Base-by-base conservation (phyloP, 2,329 filamentous ascomycete species). In the Phyllachora maydis region DNA sequence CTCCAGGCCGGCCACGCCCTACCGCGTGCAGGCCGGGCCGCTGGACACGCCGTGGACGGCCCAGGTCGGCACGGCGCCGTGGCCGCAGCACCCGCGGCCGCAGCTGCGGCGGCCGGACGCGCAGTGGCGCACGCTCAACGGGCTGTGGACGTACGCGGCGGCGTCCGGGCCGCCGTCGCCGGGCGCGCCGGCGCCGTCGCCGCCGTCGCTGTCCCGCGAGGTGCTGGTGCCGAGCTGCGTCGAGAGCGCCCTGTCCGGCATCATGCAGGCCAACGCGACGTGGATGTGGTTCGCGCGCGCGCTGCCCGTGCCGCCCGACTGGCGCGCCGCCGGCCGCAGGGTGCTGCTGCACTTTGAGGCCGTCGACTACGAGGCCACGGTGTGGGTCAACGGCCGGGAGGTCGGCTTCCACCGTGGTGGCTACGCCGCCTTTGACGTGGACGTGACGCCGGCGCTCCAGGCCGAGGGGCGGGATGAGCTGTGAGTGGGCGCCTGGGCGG, bases 341-440 rank as follows among this genome's bases (percentile, higher is more conserved):
- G 45, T 65, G 1, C 29, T 65, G 19, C 43, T 67, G 25, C 60
- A 65, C 33, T 66, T 67, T 26, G 62, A 64, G 30, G 61, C 62
- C 5, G 61, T 66, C 15, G 62, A 67, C 34, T 66, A 64, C 27
- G 50, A 65, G 32, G 49, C 56, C 5, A 59, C 54, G 0, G 57
- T 73, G 1, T 71, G 59, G 28, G 46, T 73, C 32, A 71, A 70
- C 31, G 59, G 59, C 3, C 35, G 53, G 13, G 30, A 56, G 11
- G 57, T 56, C 4, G 57, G 52, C 1, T 55, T 52, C 24, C 52
- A 74, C 30, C 47, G 53, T 1, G 69, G 69, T 13, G 69, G 69
- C 0, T 73, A 72, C 34, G 67, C 59, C 35, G 52, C 58, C 14
- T 73, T 73, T 35, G 57, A 51, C 2, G 31, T 72, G 11, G 67